Conservation (phyloP, 345 rosid genomes). For the Acer saccharum region DNA sequence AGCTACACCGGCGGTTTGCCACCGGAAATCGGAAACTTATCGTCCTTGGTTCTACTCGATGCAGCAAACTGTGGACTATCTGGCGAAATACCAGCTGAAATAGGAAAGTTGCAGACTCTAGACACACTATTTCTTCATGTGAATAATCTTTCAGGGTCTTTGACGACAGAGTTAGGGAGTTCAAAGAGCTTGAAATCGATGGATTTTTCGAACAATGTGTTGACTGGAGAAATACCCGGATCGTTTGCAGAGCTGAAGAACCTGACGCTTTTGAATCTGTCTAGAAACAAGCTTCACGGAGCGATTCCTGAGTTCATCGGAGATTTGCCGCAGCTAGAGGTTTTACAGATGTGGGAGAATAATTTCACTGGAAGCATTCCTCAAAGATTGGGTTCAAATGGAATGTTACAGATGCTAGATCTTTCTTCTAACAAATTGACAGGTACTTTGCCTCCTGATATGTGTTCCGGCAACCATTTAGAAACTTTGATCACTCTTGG, state of each 20-base stretch:
- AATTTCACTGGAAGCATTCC: slow-evolving; percentile 84
- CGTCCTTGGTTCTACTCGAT: slow-evolving; percentile 63
- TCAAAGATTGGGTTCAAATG: slow-evolving; percentile 60
- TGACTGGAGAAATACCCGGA: slow-evolving; percentile 73
- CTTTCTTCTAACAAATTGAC: slow-evolving; percentile 85
- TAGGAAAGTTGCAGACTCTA: slow-evolving; percentile 67
- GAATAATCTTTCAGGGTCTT: slow-evolving; percentile 60
- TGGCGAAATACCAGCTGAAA: slow-evolving; percentile 68
- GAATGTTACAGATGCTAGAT: slow-evolving; percentile 58
- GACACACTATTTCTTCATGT: slow-evolving; percentile 89
- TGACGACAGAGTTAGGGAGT: slow-evolving; percentile 60
- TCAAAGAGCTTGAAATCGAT: slow-evolving; percentile 72
- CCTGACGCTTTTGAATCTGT: slow-evolving; percentile 72
- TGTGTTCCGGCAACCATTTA: slow-evolving; percentile 71
- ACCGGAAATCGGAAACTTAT: slow-evolving; percentile 75
- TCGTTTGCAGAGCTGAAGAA: slow-evolving; percentile 61
- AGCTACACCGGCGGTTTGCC: slow-evolving; percentile 62
- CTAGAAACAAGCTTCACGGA: slow-evolving; percentile 81
- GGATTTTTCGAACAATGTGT: slow-evolving; percentile 86
- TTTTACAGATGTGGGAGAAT: slow-evolving; percentile 89
- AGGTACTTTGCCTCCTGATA: slow-evolving; percentile 63
- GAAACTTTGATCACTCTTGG: slow-evolving; percentile 71
- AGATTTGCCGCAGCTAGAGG: slow-evolving; percentile 71
- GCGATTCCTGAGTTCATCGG: slow-evolving; percentile 80
- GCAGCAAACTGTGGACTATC: slow-evolving; percentile 67